A percentile compares a stretch with the other conserved stretches of the same genome.
Evolutionary conservation across 2,329 filamentous ascomycete species (phyloP).

Genomic region (Colletotrichum phormii): DNA sequence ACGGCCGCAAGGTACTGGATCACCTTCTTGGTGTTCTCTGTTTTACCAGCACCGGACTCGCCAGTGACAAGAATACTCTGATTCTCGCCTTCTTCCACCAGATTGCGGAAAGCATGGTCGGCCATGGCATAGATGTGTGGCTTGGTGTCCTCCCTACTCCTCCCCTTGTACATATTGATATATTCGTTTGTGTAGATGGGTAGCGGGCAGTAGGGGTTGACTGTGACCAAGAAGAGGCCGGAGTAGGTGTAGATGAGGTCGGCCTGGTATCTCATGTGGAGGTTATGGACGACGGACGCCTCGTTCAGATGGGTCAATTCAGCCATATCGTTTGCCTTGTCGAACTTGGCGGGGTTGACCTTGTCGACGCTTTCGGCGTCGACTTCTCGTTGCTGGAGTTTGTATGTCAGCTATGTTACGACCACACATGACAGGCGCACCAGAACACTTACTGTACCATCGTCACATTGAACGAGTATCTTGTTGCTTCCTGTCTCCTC

Average conservation of each 20-base stretch:
- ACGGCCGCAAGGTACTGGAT: slow-evolving; percentile 98
- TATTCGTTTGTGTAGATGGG: slow-evolving; percentile 98
- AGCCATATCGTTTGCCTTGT: slow-evolving; percentile 99
- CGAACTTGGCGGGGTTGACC: slow-evolving; percentile 99
- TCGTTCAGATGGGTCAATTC: slow-evolving; percentile 98
- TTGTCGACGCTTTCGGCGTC: slow-evolving; percentile 93
- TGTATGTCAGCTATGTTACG: slow-evolving; percentile 36
- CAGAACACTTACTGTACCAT: slow-evolving; percentile 78
- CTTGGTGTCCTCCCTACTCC: slow-evolving; percentile 91
- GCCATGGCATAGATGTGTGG: slow-evolving; percentile 99
- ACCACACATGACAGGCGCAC: neutral
- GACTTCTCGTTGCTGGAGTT: slow-evolving; percentile 81
- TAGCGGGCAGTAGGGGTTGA: slow-evolving; percentile 95
- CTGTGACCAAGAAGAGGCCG: slow-evolving; percentile 93
- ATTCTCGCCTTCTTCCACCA: slow-evolving; percentile 94
- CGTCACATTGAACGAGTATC: slow-evolving; percentile 90
- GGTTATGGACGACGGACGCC: slow-evolving; percentile 96
- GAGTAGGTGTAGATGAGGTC: slow-evolving; percentile 99
- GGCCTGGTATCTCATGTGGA: slow-evolving; percentile 93
- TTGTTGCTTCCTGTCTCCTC: slow-evolving; percentile 78
- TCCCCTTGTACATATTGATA: slow-evolving; percentile 96
- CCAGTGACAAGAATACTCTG: slow-evolving; percentile 98
- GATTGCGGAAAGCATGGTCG: slow-evolving; percentile 93
- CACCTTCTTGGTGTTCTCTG: slow-evolving; percentile 99
- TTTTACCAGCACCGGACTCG: slow-evolving; percentile 98